Evolutionary conservation across 805 yeast species (phyloP).

Genomic region (Jamesozyma gamospora): DNA sequence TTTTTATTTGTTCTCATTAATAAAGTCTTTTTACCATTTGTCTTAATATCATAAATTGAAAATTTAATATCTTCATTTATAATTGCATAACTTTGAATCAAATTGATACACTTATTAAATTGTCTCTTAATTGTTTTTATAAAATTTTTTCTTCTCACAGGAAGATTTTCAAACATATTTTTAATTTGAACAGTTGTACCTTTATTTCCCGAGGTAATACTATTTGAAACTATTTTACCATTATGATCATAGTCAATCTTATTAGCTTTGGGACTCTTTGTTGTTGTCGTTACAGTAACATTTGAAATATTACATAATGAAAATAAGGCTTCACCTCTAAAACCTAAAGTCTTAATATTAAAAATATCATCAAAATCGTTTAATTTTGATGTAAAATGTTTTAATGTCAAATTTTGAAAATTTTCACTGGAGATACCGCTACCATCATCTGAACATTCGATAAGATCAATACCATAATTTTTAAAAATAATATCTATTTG

Average conservation of each 20-base stretch:
- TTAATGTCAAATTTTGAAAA: slow-evolving; percentile 43
- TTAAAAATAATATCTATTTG: slow-evolving; percentile 58
- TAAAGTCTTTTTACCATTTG: slow-evolving; percentile 40
- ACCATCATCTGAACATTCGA: slow-evolving; percentile 66
- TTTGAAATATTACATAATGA: slow-evolving; percentile 52
- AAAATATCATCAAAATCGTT: slow-evolving; percentile 44
- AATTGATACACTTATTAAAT: slow-evolving; percentile 52
- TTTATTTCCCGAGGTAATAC: slow-evolving; percentile 40
- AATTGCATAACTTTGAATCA: slow-evolving; percentile 61
- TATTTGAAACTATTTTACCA: slow-evolving; percentile 41
- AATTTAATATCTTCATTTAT: slow-evolving; percentile 50
- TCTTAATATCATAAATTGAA: slow-evolving; percentile 43
- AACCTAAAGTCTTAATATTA: slow-evolving; percentile 50
- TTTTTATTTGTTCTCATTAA: slow-evolving; percentile 52
- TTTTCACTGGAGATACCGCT: slow-evolving; percentile 48
- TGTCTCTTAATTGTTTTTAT: slow-evolving; percentile 59
- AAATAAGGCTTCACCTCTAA: slow-evolving; percentile 74
- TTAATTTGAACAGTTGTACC: slow-evolving; percentile 63
- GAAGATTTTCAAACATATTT: slow-evolving; percentile 56
- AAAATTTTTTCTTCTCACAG: slow-evolving; percentile 74
- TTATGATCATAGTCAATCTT: slow-evolving; percentile 41
- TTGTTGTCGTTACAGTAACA: slow-evolving; percentile 42
- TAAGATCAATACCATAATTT: slow-evolving; percentile 61
- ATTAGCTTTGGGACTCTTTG: slow-evolving; percentile 48
- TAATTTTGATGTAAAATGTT: slow-evolving; percentile 63